phyloP scores from a whole-genome alignment of 2,329 filamentous ascomycete genomes.

The Aphanocladium album region DNA sequence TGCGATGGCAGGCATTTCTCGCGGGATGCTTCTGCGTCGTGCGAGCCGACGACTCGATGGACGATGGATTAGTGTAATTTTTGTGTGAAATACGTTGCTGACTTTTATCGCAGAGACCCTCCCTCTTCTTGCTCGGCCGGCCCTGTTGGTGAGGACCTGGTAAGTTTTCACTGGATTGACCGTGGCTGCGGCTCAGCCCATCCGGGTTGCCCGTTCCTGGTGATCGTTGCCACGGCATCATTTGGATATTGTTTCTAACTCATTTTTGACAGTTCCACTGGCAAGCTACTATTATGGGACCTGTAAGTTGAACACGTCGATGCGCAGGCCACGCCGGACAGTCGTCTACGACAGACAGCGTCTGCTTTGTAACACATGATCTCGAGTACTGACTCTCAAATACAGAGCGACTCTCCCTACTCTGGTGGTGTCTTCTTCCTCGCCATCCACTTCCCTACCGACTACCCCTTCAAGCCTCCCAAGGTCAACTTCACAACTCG shows the following conservation, averaged over 20 bases:
- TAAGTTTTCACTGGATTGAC: slow-evolving; percentile 50
- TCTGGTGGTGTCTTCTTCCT: slow-evolving; percentile 98
- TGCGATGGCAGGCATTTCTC: neutral
- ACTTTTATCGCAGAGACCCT: slow-evolving; percentile 66
- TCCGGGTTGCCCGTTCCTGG: slow-evolving; percentile 7
- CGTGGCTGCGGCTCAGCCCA: slow-evolving; percentile 17
- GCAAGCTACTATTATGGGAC: slow-evolving; percentile 99
- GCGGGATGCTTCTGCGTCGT: neutral
- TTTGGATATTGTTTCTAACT: slow-evolving; percentile 20
- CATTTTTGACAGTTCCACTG: slow-evolving; percentile 77
- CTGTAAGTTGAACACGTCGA: slow-evolving; percentile 76
- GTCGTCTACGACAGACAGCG: neutral
- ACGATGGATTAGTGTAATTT: slow-evolving; percentile 7
- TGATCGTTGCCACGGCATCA: slow-evolving; percentile 3
- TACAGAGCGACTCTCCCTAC: slow-evolving; percentile 89
- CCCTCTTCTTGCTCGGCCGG: slow-evolving; percentile 98
- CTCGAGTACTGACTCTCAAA: slow-evolving; percentile 26
- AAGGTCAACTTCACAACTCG: slow-evolving; percentile 99
- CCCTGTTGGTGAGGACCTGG: slow-evolving; percentile 94
- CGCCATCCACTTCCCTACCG: slow-evolving; percentile 97
- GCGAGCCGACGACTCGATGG: neutral
- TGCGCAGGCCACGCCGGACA: too few relatives aligned
- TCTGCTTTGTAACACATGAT: neutral
- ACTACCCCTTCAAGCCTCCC: slow-evolving; percentile 99
- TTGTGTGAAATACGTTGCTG: slow-evolving; percentile 16